Conservation (phyloP, 2,329 filamentous ascomycete genomes). For the Chalara sp. region DNA sequence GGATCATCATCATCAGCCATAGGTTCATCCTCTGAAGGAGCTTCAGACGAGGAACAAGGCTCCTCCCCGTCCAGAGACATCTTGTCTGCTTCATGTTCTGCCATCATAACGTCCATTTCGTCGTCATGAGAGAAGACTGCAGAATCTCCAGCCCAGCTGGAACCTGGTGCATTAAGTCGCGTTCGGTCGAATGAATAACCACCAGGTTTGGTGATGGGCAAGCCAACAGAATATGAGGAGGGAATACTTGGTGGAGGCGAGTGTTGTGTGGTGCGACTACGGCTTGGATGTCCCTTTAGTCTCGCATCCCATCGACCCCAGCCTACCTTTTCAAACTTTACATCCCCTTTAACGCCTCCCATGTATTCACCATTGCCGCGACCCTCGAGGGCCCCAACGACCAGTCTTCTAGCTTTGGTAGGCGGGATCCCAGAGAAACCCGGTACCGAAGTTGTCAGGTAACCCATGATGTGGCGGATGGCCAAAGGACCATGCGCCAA, state of each 20-base stretch:
- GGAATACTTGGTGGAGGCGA: slow-evolving; percentile 35
- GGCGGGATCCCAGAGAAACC: slow-evolving; percentile 86
- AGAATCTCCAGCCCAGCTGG: slow-evolving; percentile 64
- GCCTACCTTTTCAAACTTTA: slow-evolving; percentile 90
- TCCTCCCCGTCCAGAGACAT: slow-evolving; percentile 82
- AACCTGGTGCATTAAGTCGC: slow-evolving; percentile 43
- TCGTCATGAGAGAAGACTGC: slow-evolving; percentile 71
- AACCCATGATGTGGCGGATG: slow-evolving; percentile 92
- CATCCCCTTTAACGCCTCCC: slow-evolving; percentile 59
- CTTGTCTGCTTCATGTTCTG: slow-evolving; percentile 84
- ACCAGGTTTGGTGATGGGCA: slow-evolving; percentile 46
- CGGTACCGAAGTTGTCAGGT: slow-evolving; percentile 86
- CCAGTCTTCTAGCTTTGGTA: slow-evolving; percentile 81
- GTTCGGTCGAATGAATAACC: slow-evolving; percentile 39
- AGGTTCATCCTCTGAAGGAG: slow-evolving; percentile 54
- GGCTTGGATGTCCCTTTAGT: slow-evolving; percentile 56
- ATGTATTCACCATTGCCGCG: slow-evolving; percentile 52
- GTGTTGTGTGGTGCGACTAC: slow-evolving; percentile 30
- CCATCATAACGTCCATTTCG: slow-evolving; percentile 54
- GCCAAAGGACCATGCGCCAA: slow-evolving; percentile 84
- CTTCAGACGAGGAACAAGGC: slow-evolving; percentile 71
- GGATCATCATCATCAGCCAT: slow-evolving; percentile 63
- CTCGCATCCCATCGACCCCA: slow-evolving; percentile 95
- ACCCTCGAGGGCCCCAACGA: slow-evolving; percentile 87
- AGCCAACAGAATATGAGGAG: slow-evolving; percentile 40